Evolutionary conservation across 768 basidiomycete genomes (phyloP), one percentile per base, ranked within the genome.

Genomic region (Thelephora ganbajun): DNA sequence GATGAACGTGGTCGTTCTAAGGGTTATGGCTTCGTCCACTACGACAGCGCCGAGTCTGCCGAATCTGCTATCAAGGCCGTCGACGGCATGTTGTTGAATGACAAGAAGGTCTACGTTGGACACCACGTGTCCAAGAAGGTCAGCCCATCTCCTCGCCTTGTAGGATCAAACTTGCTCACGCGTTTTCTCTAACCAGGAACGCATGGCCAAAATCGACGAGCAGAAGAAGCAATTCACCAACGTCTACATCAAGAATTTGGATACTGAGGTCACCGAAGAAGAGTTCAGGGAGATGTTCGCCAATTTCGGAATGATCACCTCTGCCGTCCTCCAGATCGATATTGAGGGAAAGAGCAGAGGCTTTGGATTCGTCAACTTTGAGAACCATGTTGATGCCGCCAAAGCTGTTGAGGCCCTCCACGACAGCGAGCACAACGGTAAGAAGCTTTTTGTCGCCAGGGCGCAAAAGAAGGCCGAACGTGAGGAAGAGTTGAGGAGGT

Each of bases 391-490:
- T 35, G 83, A 89, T 55, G 96, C 96, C 33, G 81, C 83, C 62
- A 71, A 69, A 61, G 96, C 96, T 42, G 89, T 96, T 50, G 92
- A 97, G 33, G 68, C 64, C 51, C 80, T 99, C 48, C 80, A 98
- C 64, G 94, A 99, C 57, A 71, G 61, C 35, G 94, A 98, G 30
- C 57, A 74, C 64, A 74, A 82, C 45, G 88, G 91, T 66, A 81
- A 78, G 71, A 93, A 90, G 66, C 74, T 99, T 50, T 99, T 87
- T 61, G 96, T 97, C 49, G 73, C 90, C 37, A 87, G 96, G 57
- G 96, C 96, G 42, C 96, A 99, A 69, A 98, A 97, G 77, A 94
- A 97, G 71, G 75, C 83, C 22, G 96, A 99, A 70, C 91, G 96
- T 44, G 93, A 99, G 68, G 91, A 97, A 57, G 94, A 98, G 68